Evolutionary conservation across 139 green algal species (phyloP).

Genomic region (Micractinium sp.): DNA sequence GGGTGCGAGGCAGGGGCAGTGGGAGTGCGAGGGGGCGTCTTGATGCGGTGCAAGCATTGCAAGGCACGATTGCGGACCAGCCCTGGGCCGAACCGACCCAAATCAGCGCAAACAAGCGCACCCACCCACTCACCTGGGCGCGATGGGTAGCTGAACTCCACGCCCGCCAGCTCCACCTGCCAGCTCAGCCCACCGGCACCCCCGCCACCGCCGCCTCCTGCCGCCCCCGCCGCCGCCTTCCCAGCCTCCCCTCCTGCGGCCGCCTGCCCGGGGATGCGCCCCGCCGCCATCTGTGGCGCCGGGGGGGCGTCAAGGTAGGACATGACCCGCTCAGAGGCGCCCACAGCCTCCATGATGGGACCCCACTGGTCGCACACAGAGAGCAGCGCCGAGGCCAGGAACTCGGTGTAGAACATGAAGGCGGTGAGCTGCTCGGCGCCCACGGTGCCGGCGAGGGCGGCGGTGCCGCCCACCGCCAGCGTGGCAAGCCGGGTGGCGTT

Average conservation of each 20-base stretch:
- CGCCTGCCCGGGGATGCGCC: neutral
- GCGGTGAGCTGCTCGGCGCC: conserved; percentile 75
- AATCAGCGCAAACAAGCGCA: neutral
- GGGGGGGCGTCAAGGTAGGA: conserved; percentile 60
- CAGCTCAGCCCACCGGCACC: neutral
- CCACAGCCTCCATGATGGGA: conserved; percentile 53
- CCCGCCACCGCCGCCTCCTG: neutral
- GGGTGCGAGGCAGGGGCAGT: neutral
- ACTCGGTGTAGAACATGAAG: conserved; percentile 77
- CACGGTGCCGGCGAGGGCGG: conserved; percentile 57
- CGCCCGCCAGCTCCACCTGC: conserved; percentile 61
- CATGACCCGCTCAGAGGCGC: conserved; percentile 62
- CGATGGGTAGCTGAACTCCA: conserved; percentile 58
- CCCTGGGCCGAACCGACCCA: neutral
- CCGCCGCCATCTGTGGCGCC: conserved; percentile 65
- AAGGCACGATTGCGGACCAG: neutral
- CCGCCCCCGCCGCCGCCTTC: neutral
- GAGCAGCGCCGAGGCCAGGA: conserved; percentile 73
- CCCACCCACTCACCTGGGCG: conserved; percentile 9
- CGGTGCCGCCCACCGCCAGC: conserved; percentile 72
- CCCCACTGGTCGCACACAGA: conserved; percentile 86
- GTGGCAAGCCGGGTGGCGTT: conserved; percentile 52
- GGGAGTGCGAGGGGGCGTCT: too few relatives aligned
- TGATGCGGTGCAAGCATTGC: too few relatives aligned
- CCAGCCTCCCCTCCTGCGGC: neutral